phyloP scores from a whole-genome alignment of 768 basidiomycete genomes.

The Leccinum rimulosum region DNA sequence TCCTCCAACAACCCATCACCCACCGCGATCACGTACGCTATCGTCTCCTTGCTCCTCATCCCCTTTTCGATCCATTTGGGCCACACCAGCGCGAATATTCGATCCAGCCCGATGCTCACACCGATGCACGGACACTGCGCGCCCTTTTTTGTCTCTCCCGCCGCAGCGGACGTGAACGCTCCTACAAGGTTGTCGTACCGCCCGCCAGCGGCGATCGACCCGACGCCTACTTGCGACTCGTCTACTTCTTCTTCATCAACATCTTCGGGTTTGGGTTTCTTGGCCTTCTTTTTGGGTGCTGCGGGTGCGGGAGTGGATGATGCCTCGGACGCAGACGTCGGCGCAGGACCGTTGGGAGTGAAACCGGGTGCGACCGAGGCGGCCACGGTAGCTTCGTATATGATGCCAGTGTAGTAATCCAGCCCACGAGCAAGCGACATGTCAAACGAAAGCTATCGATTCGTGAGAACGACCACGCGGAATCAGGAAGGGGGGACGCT shows the following conservation, averaged over 20 bases:
- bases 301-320: conserved; percentile 17
- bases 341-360: conserved; percentile 47
- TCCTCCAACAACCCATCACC: conserved; percentile 88
- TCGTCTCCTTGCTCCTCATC: conserved; percentile 84
- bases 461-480: not conserved
- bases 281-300: conserved; percentile 37
- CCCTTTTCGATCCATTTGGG: conserved; percentile 80
- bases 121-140: conserved; percentile 83
- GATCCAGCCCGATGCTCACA: conserved; percentile 88
- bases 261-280: conserved; percentile 43
- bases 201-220: conserved; percentile 99
- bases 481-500: not conserved
- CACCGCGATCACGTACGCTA: conserved; percentile 90
- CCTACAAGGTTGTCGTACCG: conserved; percentile 95
- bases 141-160: conserved; percentile 69
- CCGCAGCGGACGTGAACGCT: conserved; percentile 81
- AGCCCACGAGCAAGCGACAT: conserved; percentile 95
- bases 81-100: conserved; percentile 90
- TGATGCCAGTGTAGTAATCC: conserved; percentile 98
- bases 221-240: conserved; percentile 91
- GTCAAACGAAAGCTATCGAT: conserved; percentile 83
- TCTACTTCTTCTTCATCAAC: conserved; percentile 78
- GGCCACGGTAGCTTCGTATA: conserved; percentile 94
- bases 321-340: conserved; percentile 27
- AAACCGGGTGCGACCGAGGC: conserved; percentile 91